Percentiles rank a stretch among this genome's conserved stretches.
Conservation (phyloP, 2,329 filamentous ascomycete genomes). For the Dryadomyces quercivorus region DNA sequence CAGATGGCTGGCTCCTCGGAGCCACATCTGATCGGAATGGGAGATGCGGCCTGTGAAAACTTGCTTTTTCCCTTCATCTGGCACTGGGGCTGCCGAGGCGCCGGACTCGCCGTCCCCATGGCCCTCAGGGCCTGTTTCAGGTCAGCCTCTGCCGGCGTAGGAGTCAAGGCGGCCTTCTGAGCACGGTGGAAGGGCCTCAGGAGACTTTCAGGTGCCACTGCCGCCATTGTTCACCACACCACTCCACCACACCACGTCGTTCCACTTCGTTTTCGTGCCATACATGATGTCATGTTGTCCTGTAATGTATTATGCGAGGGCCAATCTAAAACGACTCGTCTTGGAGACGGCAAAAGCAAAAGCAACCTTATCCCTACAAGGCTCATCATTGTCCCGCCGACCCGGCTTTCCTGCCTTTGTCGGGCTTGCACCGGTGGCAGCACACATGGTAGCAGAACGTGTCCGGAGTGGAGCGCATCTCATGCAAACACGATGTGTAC, state of each 20-base stretch:
- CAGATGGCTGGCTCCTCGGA: background rate
- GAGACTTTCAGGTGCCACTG: too few species aligned
- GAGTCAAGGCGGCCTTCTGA: background rate
- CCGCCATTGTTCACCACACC: background rate
- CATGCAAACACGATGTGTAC: constrained; percentile 31
- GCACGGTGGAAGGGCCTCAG: background rate
- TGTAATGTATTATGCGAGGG: too few species aligned
- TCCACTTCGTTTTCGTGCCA: background rate
- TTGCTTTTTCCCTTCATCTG: background rate
- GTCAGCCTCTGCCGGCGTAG: background rate
- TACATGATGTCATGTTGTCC: too few species aligned
- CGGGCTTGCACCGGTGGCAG: constrained; percentile 29
- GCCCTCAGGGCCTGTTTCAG: background rate
- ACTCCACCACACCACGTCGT: background rate
- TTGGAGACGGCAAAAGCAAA: too few species aligned
- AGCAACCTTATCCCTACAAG: too few species aligned
- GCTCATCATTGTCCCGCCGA: background rate
- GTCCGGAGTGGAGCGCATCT: constrained; percentile 32
- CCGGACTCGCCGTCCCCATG: background rate
- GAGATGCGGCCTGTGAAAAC: background rate
- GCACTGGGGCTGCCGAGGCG: too few species aligned
- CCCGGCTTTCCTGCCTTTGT: constrained; percentile 12
- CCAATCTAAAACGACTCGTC: too few species aligned
- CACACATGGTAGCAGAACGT: constrained; percentile 40
- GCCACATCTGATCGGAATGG: background rate